A percentile compares a stretch with the other conserved stretches of the same genome.
Conservation (phyloP, 768 basidiomycete species). For the Leccinum broughii region DNA sequence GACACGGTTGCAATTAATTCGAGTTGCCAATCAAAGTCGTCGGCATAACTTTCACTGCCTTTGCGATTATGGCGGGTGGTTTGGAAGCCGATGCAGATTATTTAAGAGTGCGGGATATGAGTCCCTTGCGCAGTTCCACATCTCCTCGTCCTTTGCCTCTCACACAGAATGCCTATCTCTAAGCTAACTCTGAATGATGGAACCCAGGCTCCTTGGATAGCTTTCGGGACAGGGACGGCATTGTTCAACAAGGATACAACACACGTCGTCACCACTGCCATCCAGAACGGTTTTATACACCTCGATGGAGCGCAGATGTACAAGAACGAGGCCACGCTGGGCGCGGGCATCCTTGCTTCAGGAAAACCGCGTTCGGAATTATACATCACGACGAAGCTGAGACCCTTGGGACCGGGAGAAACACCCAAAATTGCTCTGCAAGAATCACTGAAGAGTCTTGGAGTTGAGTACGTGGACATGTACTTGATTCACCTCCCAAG, state of each 20-base stretch:
- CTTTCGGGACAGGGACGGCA: constrained; percentile 63
- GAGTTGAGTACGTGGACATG: constrained; percentile 58
- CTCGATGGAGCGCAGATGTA: constrained; percentile 67
- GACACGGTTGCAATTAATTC: no score
- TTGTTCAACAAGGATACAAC: constrained; percentile 46
- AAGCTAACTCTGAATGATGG: constrained; percentile 57
- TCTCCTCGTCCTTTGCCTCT: no score
- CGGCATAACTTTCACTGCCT: no score
- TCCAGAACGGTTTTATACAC: constrained; percentile 56
- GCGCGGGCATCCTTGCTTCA: constrained; percentile 49
- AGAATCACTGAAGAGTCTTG: constrained; percentile 54
- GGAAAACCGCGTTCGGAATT: constrained; percentile 54
- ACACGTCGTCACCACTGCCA: constrained; percentile 42
- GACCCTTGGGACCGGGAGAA: constrained; percentile 35
- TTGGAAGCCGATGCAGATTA: no score
- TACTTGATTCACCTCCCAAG: constrained; percentile 59
- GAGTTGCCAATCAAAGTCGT: no score
- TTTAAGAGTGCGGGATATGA: no score
- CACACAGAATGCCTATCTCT: constrained; percentile 25
- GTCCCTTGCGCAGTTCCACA: no score
- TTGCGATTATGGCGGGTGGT: no score
- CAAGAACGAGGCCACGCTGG: constrained; percentile 54
- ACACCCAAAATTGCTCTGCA: constrained; percentile 51
- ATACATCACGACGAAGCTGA: constrained; percentile 64
- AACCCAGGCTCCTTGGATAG: constrained; percentile 52